Evolutionary conservation across 1,284 basidiomycete genomes (phyloP).

Genomic region (Leccinum subrobustum): DNA sequence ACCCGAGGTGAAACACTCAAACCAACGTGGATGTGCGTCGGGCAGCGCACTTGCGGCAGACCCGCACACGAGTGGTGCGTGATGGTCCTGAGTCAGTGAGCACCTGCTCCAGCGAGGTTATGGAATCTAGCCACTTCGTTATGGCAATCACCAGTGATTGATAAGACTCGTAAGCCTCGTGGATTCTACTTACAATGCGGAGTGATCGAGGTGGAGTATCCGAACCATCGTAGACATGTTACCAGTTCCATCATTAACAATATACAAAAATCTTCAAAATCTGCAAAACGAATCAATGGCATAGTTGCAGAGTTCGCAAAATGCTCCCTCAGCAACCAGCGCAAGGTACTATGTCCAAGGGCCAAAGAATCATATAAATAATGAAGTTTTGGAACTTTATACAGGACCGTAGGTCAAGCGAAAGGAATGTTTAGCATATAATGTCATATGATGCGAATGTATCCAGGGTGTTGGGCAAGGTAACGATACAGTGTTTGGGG

Average conservation of each 20-base stretch:
- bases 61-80: not conserved
- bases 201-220: not conserved
- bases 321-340: not conserved
- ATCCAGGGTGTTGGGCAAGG: not conserved
- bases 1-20: not conserved
- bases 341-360: not conserved
- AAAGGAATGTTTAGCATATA: not conserved
- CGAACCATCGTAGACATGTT: not conserved
- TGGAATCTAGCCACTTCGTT: not conserved
- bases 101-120: not conserved
- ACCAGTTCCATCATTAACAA: not conserved
- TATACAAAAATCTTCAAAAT: not conserved
- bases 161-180: not conserved
- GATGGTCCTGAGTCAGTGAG: not conserved
- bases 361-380: conserved; percentile 4
- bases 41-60: not conserved
- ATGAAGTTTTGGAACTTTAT: not conserved
- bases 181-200: not conserved
- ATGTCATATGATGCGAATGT: conserved; percentile 13
- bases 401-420: not conserved
- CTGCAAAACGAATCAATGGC: not conserved
- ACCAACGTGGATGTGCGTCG: not conserved
- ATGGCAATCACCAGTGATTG: not conserved
- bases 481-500: conserved; percentile 13
- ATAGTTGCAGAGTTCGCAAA: not conserved